phyloP scores from a whole-genome alignment of 83 land plant genomes.

The Picea engelmannii region DNA sequence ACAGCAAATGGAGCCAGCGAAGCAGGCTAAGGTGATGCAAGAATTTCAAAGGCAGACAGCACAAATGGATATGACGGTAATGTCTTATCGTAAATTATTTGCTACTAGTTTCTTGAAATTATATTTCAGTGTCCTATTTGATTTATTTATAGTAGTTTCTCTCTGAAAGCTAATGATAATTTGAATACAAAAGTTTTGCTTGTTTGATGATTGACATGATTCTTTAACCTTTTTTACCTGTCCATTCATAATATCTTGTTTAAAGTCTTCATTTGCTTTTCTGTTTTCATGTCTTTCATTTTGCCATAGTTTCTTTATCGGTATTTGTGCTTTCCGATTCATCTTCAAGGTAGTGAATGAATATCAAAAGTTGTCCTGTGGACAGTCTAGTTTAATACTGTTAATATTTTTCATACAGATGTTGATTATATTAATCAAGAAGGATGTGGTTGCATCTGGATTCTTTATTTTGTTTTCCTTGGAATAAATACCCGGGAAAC shows the following conservation, averaged over 20 bases:
- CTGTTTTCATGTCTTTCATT: background rate
- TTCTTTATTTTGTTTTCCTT: no score
- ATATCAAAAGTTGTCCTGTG: background rate
- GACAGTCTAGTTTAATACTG: background rate
- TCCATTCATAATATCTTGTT: background rate
- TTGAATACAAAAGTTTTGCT: no score
- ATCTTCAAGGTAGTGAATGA: background rate
- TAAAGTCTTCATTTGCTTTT: background rate
- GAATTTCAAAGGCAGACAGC: constrained; percentile 92
- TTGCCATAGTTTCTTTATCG: background rate
- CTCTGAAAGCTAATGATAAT: background rate
- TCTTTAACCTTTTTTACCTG: background rate
- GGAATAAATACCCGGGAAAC: no score
- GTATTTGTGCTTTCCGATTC: background rate
- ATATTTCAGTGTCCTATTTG: background rate
- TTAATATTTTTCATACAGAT: no score
- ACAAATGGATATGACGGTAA: constrained; percentile 95
- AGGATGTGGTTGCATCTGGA: no score
- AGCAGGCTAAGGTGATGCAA: constrained; percentile 77
- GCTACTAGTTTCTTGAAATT: background rate
- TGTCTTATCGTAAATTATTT: constrained; percentile 4
- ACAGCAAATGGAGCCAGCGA: constrained; percentile 91
- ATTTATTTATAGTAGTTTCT: background rate
- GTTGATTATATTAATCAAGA: no score
- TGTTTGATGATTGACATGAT: background rate